phyloP scores from a whole-genome alignment of 441 rosid species.

The Gossypium schwendimanii region DNA sequence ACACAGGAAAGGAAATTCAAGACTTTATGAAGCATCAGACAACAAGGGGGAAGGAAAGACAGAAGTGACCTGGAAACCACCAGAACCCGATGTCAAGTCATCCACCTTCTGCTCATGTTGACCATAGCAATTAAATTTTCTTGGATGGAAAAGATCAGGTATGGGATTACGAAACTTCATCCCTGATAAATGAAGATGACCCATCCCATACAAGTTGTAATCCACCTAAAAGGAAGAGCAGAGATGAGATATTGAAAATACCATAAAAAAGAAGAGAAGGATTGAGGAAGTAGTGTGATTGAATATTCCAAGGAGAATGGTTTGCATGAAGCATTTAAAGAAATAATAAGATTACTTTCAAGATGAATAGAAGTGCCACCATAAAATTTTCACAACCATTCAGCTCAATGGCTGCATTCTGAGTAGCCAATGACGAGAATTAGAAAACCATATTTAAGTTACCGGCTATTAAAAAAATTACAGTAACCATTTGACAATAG shows the following conservation, averaged over 20 bases:
- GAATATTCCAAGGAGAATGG: neutral
- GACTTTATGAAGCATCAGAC: neutral
- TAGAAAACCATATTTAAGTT: neutral
- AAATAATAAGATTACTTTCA: neutral
- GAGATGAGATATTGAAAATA: slow-evolving; percentile 11
- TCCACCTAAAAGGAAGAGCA: slow-evolving; percentile 52
- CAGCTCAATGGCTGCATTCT: neutral
- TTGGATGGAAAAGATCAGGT: slow-evolving; percentile 43
- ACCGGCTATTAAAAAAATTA: neutral
- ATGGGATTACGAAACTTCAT: slow-evolving; percentile 83
- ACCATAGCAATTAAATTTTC: slow-evolving; percentile 28
- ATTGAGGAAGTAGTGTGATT: neutral
- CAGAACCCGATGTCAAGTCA: slow-evolving; percentile 21
- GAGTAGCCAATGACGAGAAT: neutral
- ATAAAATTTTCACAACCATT: slow-evolving; percentile 4
- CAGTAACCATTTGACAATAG: slow-evolving; percentile 5
- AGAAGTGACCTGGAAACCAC: slow-evolving; percentile 44
- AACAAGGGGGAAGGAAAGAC: slow-evolving; percentile 11
- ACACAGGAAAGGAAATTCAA: slow-evolving; percentile 5
- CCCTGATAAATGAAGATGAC: slow-evolving; percentile 74
- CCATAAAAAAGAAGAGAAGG: neutral
- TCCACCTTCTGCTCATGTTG: slow-evolving; percentile 30
- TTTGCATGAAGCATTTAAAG: neutral
- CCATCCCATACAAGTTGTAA: slow-evolving; percentile 93
- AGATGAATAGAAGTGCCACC: neutral